These are phyloP conservation scores for Alternaria triticina DNA, from an alignment of 2,329 filamentous ascomycete genomes.

Conservation along the genomic window DNA sequence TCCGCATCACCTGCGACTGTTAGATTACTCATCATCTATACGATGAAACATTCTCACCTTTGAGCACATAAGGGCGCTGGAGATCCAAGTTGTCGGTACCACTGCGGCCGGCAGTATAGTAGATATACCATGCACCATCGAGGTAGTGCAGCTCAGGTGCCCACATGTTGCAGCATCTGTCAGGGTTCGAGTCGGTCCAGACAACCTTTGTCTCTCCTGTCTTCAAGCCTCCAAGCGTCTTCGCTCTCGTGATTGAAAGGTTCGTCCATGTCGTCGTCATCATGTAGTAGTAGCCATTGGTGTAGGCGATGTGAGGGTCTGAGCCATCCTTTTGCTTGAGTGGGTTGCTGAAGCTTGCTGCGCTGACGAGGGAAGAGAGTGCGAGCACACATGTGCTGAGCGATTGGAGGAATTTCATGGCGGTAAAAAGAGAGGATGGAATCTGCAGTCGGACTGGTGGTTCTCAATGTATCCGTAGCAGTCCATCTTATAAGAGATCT, in stretches of 20 bases:
- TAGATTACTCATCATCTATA: no score
- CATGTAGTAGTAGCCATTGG: constrained; percentile 63
- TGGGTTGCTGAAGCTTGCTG: constrained; percentile 59
- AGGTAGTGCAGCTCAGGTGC: constrained; percentile 63
- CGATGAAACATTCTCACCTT: constrained; percentile 45
- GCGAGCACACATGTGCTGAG: constrained; percentile 19
- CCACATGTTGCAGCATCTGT: constrained; percentile 60
- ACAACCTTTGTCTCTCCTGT: constrained; percentile 59
- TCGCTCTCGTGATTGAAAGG: constrained; percentile 61
- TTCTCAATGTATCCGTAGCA: accelerated
- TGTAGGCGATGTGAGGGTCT: constrained; percentile 61
- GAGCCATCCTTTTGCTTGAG: constrained; percentile 58
- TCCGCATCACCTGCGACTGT: constrained; percentile 54
- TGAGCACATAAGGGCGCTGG: constrained; percentile 61
- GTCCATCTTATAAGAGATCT: not conserved
- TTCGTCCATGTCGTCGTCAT: constrained; percentile 64
- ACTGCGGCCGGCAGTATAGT: constrained; percentile 60
- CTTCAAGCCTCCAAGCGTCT: constrained; percentile 63
- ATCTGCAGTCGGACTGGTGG: not conserved
- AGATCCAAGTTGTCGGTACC: constrained; percentile 52
- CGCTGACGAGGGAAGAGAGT: constrained; percentile 31
- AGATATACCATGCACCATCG: constrained; percentile 60
- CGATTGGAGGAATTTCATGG: constrained; percentile 23
- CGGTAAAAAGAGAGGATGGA: not conserved
- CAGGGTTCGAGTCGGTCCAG: constrained; percentile 56